Base-by-base conservation (phyloP, 2,329 filamentous ascomycete genomes). In the Colletotrichum cereale region DNA sequence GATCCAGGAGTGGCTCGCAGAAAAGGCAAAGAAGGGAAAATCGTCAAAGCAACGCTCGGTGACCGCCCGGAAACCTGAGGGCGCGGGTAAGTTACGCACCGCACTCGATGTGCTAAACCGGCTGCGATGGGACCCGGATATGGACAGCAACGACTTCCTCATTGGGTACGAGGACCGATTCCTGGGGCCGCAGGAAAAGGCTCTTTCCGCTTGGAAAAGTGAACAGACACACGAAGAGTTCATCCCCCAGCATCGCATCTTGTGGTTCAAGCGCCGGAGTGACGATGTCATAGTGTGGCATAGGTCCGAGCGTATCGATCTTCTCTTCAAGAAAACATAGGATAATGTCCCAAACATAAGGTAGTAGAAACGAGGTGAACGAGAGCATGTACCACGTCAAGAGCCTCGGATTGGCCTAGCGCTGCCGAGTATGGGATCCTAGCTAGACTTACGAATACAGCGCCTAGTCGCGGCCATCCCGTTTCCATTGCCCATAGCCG, bases 171-270 rank as follows among this genome's bases (percentile, higher is more conserved):
- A 89, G 75, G 89, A 91, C 77, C 83, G 89, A 21, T 91, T 91
- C 75, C 71, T 83, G 5, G 88, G 88, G 1, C 82, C 84, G 2
- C 84, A 82, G 74, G 89, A 91, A 78, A 86, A 86, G 73, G 77
- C 83, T 2, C 78, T 91, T 6, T 85, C 85, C 62, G 80, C 83
- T 38, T 91, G 89, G 89, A 90, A 88, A 81, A 83, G 81, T 21
- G 89, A 91, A 75, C 86, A 88, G 78, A 90, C 89, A 40, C 86
- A 91, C 73, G 88, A 91, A 71, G 89, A 91, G 78, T 92, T 90
- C 75, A 91, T 92, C 66, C 90, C 90, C 8, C 88, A 91, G 79
- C 89, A 91, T 75, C 83, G 89, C 21, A 89, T 91, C 73, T 77
- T 89, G 67, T 91, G 89, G 77, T 91, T 91, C 76, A 88, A 85